A percentile compares a stretch with the other conserved stretches of the same genome.
phyloP scores from a whole-genome alignment of 2,329 filamentous ascomycete species.

The Ophidiomyces ophidiicola region DNA sequence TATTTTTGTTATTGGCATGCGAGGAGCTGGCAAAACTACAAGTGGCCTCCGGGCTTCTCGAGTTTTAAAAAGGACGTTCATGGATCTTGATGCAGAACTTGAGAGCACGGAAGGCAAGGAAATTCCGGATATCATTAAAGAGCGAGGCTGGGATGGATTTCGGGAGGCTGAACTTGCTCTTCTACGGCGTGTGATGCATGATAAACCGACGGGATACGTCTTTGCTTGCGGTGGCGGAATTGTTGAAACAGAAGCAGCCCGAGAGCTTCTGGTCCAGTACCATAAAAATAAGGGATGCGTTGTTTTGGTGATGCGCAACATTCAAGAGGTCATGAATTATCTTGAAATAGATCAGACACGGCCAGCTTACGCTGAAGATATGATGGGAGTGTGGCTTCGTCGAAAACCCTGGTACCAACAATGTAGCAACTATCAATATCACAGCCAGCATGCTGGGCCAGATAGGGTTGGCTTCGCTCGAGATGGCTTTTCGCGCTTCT shows the following conservation, averaged over 20 bases:
- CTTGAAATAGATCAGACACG: slow-evolving; percentile 78
- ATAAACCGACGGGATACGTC: slow-evolving; percentile 62
- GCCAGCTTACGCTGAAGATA: slow-evolving; percentile 85
- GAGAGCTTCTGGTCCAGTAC: slow-evolving; percentile 61
- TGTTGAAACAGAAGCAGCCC: slow-evolving; percentile 71
- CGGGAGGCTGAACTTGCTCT: slow-evolving; percentile 64
- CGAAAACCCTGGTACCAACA: slow-evolving; percentile 81
- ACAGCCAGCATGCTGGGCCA: slow-evolving; percentile 56
- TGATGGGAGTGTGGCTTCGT: slow-evolving; percentile 78
- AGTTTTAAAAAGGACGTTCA: slow-evolving; percentile 60
- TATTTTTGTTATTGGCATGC: slow-evolving; percentile 93
- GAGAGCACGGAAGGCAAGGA: slow-evolving; percentile 60
- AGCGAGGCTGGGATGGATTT: slow-evolving; percentile 78
- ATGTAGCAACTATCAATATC: slow-evolving; percentile 90
- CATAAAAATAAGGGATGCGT: slow-evolving; percentile 69
- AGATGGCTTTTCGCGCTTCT: slow-evolving; percentile 61
- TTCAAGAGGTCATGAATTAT: slow-evolving; percentile 77
- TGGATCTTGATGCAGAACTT: slow-evolving; percentile 80
- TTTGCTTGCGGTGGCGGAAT: slow-evolving; percentile 92
- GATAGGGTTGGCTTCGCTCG: slow-evolving; percentile 42
- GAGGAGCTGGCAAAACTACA: slow-evolving; percentile 92
- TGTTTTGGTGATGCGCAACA: slow-evolving; percentile 74
- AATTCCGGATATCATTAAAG: slow-evolving; percentile 75
- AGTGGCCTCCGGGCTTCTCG: slow-evolving; percentile 74
- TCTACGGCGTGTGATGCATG: slow-evolving; percentile 59